A percentile compares a stretch with the other conserved stretches of the same genome.
These are phyloP conservation scores for Nymphaea colorata DNA, from an alignment of 164 flowering plant species.

Conservation along the genomic window DNA sequence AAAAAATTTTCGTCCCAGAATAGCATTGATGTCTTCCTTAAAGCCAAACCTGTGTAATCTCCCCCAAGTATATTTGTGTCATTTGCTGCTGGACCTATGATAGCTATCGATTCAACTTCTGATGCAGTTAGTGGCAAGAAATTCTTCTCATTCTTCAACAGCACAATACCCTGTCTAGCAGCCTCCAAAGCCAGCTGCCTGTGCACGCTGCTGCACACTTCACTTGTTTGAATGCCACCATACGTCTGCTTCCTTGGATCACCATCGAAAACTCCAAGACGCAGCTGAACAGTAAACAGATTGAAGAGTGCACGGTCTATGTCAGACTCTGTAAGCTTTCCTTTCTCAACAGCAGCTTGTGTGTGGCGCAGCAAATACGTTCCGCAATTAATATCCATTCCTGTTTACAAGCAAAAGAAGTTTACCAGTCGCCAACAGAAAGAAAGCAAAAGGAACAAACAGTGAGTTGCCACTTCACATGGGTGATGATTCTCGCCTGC, in stretches of 20 bases:
- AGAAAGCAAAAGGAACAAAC: too few relatives aligned
- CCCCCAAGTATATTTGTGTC: constrained; percentile 42
- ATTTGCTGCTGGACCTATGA: constrained; percentile 76
- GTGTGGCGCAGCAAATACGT: constrained; percentile 52
- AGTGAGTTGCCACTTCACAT: not conserved
- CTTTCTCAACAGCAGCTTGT: constrained; percentile 45
- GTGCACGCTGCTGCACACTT: constrained; percentile 67
- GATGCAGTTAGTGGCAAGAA: constrained; percentile 53
- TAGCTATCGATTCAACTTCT: constrained; percentile 41
- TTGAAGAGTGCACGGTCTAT: constrained; percentile 69
- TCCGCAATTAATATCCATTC: constrained; percentile 87
- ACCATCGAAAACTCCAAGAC: constrained; percentile 85
- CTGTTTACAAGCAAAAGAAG: constrained; percentile 20
- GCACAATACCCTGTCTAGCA: constrained; percentile 84
- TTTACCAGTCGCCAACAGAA: too few relatives aligned
- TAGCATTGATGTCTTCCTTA: too few relatives aligned
- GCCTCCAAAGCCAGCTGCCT: constrained; percentile 74
- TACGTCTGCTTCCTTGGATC: constrained; percentile 39
- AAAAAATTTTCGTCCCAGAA: too few relatives aligned
- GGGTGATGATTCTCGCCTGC: constrained; percentile 41
- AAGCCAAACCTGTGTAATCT: constrained; percentile 55
- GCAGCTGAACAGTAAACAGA: constrained; percentile 62
- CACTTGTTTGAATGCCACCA: constrained; percentile 46
- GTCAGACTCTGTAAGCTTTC: constrained; percentile 63
- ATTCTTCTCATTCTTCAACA: constrained; percentile 63